phyloP scores from a whole-genome alignment of 2,329 filamentous ascomycete species.

The Apiospora pterosperma region DNA sequence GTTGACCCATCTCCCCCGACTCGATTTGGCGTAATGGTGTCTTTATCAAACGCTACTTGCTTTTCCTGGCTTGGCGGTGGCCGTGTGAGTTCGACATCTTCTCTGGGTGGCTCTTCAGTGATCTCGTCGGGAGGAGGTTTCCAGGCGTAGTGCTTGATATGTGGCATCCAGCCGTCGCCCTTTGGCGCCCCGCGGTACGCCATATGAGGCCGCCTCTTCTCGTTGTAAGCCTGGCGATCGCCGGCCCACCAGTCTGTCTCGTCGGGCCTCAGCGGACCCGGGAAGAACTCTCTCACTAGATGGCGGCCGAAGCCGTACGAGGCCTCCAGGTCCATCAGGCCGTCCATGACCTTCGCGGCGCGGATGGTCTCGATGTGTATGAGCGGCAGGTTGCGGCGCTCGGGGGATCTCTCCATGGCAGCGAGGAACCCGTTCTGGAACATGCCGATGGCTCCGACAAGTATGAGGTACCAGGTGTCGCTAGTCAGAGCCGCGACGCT shows the following conservation, averaged over 20 bases:
- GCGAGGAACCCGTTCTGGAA: slow-evolving; percentile 1
- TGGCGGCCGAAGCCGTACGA: neutral
- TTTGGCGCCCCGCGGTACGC: too few relatives aligned
- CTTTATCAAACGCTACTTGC: too few relatives aligned
- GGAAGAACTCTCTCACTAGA: slow-evolving; percentile 4
- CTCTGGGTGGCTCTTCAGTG: too few relatives aligned
- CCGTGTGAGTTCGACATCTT: too few relatives aligned
- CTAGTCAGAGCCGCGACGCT: neutral
- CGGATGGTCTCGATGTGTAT: neutral
- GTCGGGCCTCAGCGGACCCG: neutral
- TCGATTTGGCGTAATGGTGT: too few relatives aligned
- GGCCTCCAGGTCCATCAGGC: slow-evolving; percentile 3
- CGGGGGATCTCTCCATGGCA: neutral
- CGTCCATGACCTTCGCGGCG: slow-evolving; percentile 8
- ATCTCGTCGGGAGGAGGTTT: too few relatives aligned
- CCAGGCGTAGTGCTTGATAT: too few relatives aligned
- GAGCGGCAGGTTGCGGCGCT: neutral
- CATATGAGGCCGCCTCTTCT: too few relatives aligned
- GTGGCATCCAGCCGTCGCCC: too few relatives aligned
- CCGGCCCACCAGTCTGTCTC: slow-evolving; percentile 5
- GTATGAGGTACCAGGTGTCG: neutral
- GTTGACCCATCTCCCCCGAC: too few relatives aligned
- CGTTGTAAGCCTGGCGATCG: too few relatives aligned
- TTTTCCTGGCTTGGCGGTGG: too few relatives aligned
- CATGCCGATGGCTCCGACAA: neutral